Evolutionary conservation across 257 asterid genomes (phyloP).

Genomic region (Orobanche coerulescens): DNA sequence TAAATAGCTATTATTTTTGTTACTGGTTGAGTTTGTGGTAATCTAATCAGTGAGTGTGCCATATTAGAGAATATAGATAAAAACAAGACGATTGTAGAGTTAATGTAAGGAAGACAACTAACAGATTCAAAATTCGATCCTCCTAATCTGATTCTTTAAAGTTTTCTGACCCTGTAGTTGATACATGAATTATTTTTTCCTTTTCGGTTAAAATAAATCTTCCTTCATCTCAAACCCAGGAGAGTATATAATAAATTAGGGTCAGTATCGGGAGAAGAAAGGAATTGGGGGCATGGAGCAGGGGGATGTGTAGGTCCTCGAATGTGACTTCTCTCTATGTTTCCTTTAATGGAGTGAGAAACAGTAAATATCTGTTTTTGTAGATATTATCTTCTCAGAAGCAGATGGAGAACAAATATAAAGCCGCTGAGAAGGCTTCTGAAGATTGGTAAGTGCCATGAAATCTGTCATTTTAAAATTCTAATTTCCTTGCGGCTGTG

Average conservation of each 20-base stretch:
- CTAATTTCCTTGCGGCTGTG: conserved; percentile 20
- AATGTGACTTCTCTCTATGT: conserved; percentile 2
- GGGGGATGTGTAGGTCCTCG: neutral
- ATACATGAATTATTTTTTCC: neutral
- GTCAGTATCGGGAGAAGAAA: neutral
- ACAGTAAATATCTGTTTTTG: conserved; percentile 17
- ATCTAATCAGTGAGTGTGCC: neutral
- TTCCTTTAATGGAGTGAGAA: conserved; percentile 5
- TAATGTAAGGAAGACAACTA: neutral
- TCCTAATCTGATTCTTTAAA: neutral
- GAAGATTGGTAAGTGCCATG: conserved; percentile 69
- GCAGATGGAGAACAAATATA: conserved; percentile 83
- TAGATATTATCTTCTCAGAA: conserved; percentile 96
- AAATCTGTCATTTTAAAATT: conserved; percentile 11
- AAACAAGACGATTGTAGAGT: neutral
- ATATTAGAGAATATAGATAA: neutral
- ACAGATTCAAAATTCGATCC: neutral
- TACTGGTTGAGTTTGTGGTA: neutral
- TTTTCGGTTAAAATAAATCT: neutral
- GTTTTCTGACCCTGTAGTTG: neutral
- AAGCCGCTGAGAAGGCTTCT: conserved; percentile 86
- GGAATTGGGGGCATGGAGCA: neutral
- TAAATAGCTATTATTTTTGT: neutral
- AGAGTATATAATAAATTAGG: neutral
- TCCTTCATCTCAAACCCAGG: neutral